A percentile compares a stretch with the other conserved stretches of the same genome.
These are phyloP conservation scores for Tolypocladium guangdongense DNA, from an alignment of 2,329 filamentous ascomycete genomes.

Conservation along the genomic window DNA sequence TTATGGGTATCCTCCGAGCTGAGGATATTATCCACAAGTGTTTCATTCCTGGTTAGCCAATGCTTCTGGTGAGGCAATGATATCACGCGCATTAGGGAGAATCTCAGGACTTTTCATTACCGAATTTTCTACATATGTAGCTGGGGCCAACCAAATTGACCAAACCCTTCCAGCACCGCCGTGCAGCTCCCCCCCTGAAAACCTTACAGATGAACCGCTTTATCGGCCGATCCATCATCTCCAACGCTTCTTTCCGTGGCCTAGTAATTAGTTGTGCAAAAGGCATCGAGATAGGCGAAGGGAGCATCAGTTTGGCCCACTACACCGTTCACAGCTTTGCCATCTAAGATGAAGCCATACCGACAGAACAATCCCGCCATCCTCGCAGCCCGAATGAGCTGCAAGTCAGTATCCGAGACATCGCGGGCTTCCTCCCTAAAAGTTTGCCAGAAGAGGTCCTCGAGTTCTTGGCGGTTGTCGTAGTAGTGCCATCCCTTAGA, in stretches of 20 bases:
- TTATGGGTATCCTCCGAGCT: background rate
- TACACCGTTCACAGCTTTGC: background rate
- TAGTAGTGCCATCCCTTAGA: conserved; percentile 8
- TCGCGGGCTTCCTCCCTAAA: background rate
- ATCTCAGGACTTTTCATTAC: background rate
- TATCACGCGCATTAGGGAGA: background rate
- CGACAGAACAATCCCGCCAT: background rate
- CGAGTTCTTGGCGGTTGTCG: conserved; percentile 1
- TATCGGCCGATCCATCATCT: too few species aligned
- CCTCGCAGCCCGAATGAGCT: background rate
- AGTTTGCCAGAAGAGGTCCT: background rate
- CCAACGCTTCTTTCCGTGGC: background rate
- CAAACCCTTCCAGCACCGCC: background rate
- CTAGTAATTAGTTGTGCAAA: background rate
- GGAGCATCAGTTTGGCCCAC: background rate
- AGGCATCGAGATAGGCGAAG: background rate
- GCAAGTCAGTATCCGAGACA: background rate
- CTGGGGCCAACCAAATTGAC: too few species aligned
- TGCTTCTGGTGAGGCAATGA: background rate
- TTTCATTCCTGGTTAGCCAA: background rate
- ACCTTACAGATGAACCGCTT: too few species aligned
- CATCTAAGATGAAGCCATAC: background rate
- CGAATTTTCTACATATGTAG: too few species aligned
- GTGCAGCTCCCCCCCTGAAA: background rate
- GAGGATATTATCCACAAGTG: background rate